phyloP scores from a whole-genome alignment of 495 filamentous ascomycete species.

The Hypoxylon lenormandii region DNA sequence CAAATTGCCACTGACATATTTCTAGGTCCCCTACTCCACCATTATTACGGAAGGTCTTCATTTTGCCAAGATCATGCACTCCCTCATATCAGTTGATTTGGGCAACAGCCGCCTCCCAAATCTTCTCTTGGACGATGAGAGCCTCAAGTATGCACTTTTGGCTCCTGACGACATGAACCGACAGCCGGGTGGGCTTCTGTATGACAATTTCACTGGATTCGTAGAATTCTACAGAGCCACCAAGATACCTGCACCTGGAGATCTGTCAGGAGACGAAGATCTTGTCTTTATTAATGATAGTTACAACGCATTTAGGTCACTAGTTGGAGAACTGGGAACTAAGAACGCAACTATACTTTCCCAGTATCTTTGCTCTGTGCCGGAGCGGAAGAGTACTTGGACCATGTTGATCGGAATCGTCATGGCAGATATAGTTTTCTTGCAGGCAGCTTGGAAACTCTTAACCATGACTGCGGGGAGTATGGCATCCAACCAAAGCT shows the following conservation, averaged over 20 bases:
- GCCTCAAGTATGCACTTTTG: slow-evolving; percentile 9
- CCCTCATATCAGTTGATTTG: slow-evolving; percentile 9
- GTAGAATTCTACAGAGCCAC: slow-evolving; percentile 8
- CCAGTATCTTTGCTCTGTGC: slow-evolving; percentile 17
- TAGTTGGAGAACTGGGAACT: slow-evolving; percentile 6
- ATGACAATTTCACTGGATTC: background rate
- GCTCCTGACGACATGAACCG: slow-evolving; percentile 19
- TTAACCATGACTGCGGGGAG: background rate
- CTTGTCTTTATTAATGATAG: slow-evolving; percentile 12
- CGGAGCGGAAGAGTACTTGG: slow-evolving; percentile 16
- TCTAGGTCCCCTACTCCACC: slow-evolving; percentile 6
- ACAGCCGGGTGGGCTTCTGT: slow-evolving; percentile 1
- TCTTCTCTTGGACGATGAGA: slow-evolving; percentile 8
- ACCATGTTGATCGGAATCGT: slow-evolving; percentile 14
- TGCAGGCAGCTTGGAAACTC: slow-evolving; percentile 13
- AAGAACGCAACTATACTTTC: slow-evolving; percentile 13
- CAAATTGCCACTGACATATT: background rate
- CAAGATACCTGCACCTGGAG: background rate
- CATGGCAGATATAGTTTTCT: slow-evolving; percentile 16
- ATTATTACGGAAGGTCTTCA: slow-evolving; percentile 11
- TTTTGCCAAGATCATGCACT: slow-evolving; percentile 24
- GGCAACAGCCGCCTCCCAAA: slow-evolving; percentile 11
- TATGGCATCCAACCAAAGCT: background rate
- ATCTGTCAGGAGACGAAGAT: background rate
- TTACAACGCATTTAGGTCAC: slow-evolving; percentile 5